phyloP scores from a whole-genome alignment of 306 rosid genomes.

The Medicago lupulina region DNA sequence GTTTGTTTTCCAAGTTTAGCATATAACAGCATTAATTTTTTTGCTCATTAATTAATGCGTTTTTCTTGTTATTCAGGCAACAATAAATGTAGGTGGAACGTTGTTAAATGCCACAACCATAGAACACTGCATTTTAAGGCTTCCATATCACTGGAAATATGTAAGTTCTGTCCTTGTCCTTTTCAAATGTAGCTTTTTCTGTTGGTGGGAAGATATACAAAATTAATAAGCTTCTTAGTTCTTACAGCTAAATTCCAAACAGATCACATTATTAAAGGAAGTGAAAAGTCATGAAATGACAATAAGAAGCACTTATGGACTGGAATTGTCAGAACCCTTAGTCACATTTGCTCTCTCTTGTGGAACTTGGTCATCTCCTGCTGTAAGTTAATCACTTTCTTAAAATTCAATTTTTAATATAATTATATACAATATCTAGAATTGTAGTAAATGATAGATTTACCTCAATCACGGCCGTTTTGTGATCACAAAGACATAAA shows the following conservation, averaged over 20 bases:
- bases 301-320: conserved; percentile 68
- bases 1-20: conserved; percentile 14
- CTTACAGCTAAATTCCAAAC: conserved; percentile 39
- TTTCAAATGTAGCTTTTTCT: conserved; percentile 41
- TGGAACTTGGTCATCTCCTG: conserved; percentile 99
- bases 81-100: conserved; percentile 85
- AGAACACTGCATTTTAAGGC: conserved; percentile 86
- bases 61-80: conserved; percentile 64
- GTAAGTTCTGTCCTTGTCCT: conserved; percentile 61
- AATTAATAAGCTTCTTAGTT: neutral
- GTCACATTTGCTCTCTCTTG: conserved; percentile 93
- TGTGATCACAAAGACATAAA: neutral
- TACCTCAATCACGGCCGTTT: neutral
- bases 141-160: conserved; percentile 89
- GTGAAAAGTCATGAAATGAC: conserved; percentile 69
- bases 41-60: conserved; percentile 33
- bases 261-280: conserved; percentile 67
- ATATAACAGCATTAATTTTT: conserved; percentile 16
- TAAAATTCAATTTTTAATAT: neutral
- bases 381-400: conserved; percentile 63
- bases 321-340: conserved; percentile 92
- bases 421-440: no score
- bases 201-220: conserved; percentile 19
- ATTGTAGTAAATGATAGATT: no score
- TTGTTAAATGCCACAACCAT: conserved; percentile 78